phyloP scores from a whole-genome alignment of 441 rosid species.

The Kokia cookei region DNA sequence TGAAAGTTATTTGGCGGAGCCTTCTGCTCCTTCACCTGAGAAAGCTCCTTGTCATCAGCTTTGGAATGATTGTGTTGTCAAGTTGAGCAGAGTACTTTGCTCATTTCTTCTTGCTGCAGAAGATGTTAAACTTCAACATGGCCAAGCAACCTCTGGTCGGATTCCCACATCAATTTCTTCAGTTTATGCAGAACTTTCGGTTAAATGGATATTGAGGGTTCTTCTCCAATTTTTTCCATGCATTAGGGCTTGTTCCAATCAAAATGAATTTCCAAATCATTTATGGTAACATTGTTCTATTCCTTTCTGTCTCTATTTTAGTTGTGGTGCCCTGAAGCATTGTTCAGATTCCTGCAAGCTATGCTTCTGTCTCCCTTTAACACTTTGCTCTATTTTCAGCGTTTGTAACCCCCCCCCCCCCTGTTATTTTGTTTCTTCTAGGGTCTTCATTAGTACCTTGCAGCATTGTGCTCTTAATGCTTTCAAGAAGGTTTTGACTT shows the following conservation, averaged over 20 bases:
- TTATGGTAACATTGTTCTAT: constrained; percentile 33
- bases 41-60: constrained; percentile 30
- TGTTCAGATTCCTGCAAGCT: constrained; percentile 3
- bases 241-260: constrained; percentile 63
- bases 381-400: neutral
- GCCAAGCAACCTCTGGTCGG: constrained; percentile 29
- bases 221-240: constrained; percentile 60
- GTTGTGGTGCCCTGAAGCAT: neutral
- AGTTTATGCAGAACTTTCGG: constrained; percentile 60
- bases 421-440: constrained; percentile 12
- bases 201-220: constrained; percentile 71
- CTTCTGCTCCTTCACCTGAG: constrained; percentile 23
- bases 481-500: constrained; percentile 56
- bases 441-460: constrained; percentile 50
- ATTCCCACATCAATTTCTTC: constrained; percentile 39
- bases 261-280: constrained; percentile 54
- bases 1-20: constrained; percentile 19
- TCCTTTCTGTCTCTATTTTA: neutral
- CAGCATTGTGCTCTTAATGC: constrained; percentile 53
- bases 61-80: constrained; percentile 54
- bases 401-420: neutral
- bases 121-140: constrained; percentile 30
- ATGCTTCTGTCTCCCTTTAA: constrained; percentile 2
- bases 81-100: constrained; percentile 54
- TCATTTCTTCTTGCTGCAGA: constrained; percentile 58